Conservation (phyloP, 1,139 yeast species). For the Zygosaccharomyces sapae region DNA sequence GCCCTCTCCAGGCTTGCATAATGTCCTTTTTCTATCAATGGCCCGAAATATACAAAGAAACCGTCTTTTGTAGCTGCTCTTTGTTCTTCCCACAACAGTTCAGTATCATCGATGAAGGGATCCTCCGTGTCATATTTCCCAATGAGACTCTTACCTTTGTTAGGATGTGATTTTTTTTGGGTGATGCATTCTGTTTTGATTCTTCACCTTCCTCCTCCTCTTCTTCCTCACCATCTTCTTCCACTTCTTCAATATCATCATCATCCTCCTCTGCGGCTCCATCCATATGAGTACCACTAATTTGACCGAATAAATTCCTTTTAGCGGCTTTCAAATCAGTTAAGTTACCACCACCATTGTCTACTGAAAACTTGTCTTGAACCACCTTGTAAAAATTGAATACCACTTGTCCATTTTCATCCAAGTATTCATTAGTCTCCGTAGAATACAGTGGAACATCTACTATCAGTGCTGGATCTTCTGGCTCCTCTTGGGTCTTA, state of each 20-base stretch:
- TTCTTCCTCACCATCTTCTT: constrained; percentile 31
- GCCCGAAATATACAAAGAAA: constrained; percentile 93
- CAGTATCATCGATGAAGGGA: constrained; percentile 95
- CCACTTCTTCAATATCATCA: constrained; percentile 46
- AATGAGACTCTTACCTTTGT: constrained; percentile 59
- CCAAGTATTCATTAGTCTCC: constrained; percentile 42
- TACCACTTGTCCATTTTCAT: constrained; percentile 67
- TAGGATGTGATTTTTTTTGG: constrained; percentile 38
- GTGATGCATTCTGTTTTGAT: constrained; percentile 25
- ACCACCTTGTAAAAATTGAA: constrained; percentile 76
- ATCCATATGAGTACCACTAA: constrained; percentile 60
- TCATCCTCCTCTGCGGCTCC: constrained; percentile 57
- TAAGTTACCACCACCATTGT: constrained; percentile 7
- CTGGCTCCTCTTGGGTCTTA: constrained; percentile 34
- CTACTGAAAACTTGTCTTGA: constrained; percentile 59
- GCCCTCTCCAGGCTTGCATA: constrained; percentile 41
- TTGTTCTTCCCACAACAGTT: constrained; percentile 87
- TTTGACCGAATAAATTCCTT: constrained; percentile 51
- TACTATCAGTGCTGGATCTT: constrained; percentile 48
- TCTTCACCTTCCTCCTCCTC: constrained; percentile 26
- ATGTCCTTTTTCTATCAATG: constrained; percentile 67
- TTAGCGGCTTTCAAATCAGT: constrained; percentile 70
- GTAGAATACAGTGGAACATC: constrained; percentile 52
- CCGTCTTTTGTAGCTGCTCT: constrained; percentile 92
- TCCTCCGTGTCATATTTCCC: constrained; percentile 91